Conservation (phyloP, 2,329 filamentous ascomycete species). For the Dendrostoma leiphaemia region DNA sequence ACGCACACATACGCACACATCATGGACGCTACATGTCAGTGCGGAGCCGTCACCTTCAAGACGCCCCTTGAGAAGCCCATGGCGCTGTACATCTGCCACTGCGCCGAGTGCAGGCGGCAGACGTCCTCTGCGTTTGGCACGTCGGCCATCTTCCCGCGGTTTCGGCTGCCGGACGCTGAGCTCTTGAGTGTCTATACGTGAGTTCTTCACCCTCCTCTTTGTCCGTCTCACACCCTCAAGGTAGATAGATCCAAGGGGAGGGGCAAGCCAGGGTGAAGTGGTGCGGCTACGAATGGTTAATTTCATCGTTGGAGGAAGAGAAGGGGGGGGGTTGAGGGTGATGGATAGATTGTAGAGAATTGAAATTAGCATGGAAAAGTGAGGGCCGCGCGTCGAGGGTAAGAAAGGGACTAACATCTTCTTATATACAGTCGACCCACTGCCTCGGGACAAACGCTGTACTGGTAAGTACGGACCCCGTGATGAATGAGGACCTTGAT, state of each 20-base stretch:
- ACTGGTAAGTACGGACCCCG: conserved; percentile 44
- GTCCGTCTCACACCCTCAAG: not conserved
- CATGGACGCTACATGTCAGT: conserved; percentile 65
- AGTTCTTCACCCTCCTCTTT: conserved; percentile 25
- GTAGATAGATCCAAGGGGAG: too few species aligned
- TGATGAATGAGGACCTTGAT: not conserved
- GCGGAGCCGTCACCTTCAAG: conserved; percentile 60
- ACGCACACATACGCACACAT: conserved; percentile 2
- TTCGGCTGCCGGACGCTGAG: conserved; percentile 50
- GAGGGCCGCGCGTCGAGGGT: too few species aligned
- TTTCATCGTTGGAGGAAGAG: too few species aligned
- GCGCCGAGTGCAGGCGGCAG: conserved; percentile 63
- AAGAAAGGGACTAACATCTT: too few species aligned
- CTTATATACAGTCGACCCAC: conserved; percentile 49
- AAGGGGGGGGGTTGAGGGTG: not conserved
- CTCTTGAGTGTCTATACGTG: conserved; percentile 55
- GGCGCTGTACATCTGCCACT: conserved; percentile 71
- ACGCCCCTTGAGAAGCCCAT: conserved; percentile 60
- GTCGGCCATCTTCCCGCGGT: conserved; percentile 69
- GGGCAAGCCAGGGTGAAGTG: too few species aligned
- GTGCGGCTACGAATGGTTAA: too few species aligned
- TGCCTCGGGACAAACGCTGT: conserved; percentile 52
- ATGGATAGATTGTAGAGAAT: not conserved
- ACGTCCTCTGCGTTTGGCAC: conserved; percentile 66
- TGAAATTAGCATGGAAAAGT: too few species aligned